phyloP scores from a whole-genome alignment of 179 eudicot genomes.

The Camellia oleifera region DNA sequence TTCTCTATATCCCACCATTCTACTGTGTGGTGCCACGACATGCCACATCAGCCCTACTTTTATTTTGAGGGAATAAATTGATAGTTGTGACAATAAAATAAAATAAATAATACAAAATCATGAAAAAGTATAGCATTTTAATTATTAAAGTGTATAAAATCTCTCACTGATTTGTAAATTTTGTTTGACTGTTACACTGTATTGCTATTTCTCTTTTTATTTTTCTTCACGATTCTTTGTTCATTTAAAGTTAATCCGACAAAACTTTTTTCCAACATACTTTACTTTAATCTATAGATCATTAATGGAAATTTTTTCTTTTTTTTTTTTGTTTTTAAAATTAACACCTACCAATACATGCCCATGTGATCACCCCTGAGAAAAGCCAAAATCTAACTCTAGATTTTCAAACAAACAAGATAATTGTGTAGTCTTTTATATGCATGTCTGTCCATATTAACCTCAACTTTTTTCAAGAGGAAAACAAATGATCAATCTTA shows the following conservation, averaged over 20 bases:
- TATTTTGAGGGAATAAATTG: neutral
- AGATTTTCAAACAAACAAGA: neutral
- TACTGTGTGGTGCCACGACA: neutral
- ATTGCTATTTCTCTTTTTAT: too few relatives aligned
- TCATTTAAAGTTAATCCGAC: neutral
- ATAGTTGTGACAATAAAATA: too few relatives aligned
- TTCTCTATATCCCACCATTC: neutral
- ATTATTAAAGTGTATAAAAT: too few relatives aligned
- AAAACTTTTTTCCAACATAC: constrained; percentile 2
- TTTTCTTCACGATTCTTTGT: neutral
- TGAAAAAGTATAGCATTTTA: too few relatives aligned
- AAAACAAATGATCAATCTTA: neutral
- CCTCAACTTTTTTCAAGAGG: neutral
- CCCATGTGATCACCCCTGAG: neutral
- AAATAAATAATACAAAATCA: neutral
- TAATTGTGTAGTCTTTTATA: neutral
- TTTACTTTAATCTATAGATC: neutral
- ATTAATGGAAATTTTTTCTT: neutral
- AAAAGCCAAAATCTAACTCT: neutral
- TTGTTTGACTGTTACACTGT: too few relatives aligned
- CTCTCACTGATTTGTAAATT: neutral
- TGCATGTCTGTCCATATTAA: neutral
- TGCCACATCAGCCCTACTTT: constrained; percentile 8
- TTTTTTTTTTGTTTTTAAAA: too few relatives aligned
- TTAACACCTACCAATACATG: neutral